These are phyloP conservation scores for Schizopora paradoxa DNA, from an alignment of 1,284 basidiomycete genomes.

Conservation along the genomic window DNA sequence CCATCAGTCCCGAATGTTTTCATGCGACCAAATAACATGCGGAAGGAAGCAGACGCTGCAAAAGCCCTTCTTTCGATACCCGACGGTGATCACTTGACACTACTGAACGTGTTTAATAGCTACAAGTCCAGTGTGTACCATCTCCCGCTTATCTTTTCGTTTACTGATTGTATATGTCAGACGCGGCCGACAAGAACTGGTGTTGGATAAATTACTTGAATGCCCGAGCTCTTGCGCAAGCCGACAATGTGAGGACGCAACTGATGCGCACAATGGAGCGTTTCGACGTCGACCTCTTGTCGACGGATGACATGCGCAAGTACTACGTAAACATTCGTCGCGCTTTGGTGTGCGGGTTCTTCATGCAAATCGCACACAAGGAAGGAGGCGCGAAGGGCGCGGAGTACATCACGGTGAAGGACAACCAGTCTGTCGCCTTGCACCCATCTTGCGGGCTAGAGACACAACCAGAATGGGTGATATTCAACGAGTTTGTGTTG, in stretches of 20 bases:
- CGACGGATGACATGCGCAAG: conserved; percentile 75
- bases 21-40: conserved; percentile 83
- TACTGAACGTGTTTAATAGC: conserved; percentile 95
- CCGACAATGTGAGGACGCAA: conserved; percentile 94
- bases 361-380: conserved; percentile 98
- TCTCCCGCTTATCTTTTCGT: background rate
- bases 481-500: conserved; percentile 97
- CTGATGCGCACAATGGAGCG: conserved; percentile 92
- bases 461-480: conserved; percentile 92
- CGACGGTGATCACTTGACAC: conserved; percentile 92
- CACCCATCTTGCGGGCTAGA: conserved; percentile 94
- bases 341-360: conserved; percentile 90
- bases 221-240: conserved; percentile 79
- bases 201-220: conserved; percentile 92
- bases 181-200: conserved; percentile 81
- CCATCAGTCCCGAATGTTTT: conserved; percentile 85
- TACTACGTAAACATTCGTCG: conserved; percentile 80
- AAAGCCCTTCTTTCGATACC: conserved; percentile 88
- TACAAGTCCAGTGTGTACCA: conserved; percentile 75
- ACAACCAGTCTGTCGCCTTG: conserved; percentile 88
- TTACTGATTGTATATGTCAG: conserved; percentile 31
- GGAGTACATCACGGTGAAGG: conserved; percentile 86
- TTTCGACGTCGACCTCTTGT: conserved; percentile 78
- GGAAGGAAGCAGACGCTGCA: conserved; percentile 89
- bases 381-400: conserved; percentile 85